phyloP scores from a whole-genome alignment of 2,329 filamentous ascomycete species.

The Purpureocillium takamizusanense region DNA sequence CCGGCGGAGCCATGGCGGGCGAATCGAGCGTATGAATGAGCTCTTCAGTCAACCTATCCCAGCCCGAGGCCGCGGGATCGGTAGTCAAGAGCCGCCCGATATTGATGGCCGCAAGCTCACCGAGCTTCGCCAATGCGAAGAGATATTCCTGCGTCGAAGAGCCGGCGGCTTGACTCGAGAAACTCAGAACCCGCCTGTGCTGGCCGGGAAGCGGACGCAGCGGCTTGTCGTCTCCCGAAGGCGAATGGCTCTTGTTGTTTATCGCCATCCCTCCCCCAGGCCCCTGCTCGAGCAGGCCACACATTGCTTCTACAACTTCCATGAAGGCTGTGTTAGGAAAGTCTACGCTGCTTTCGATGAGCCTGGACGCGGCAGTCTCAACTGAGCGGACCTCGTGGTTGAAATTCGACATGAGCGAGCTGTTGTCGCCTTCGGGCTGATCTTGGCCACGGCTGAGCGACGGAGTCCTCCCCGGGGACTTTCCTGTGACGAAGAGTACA shows the following conservation, averaged over 20 bases:
- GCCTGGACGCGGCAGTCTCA: constrained; percentile 72
- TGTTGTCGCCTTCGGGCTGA: constrained; percentile 40
- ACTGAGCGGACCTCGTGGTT: constrained; percentile 78
- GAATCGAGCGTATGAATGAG: constrained; percentile 43
- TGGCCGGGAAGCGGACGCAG: constrained; percentile 28
- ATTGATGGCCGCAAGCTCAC: constrained; percentile 65
- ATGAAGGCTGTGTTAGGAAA: constrained; percentile 79
- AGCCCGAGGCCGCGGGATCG: constrained; percentile 61
- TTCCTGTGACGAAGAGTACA: constrained; percentile 60
- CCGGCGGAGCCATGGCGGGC: constrained; percentile 35
- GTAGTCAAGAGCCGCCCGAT: constrained; percentile 64
- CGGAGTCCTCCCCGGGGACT: constrained; percentile 41
- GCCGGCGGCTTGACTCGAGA: constrained; percentile 32
- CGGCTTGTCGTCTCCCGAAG: constrained; percentile 13
- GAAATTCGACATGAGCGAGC: constrained; percentile 54
- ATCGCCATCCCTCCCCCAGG: constrained; percentile 12
- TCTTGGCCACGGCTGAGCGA: constrained; percentile 37
- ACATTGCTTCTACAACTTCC: constrained; percentile 67
- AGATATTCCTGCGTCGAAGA: constrained; percentile 53
- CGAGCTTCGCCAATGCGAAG: constrained; percentile 64
- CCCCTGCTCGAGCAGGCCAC: constrained; percentile 52
- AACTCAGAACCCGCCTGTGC: constrained; percentile 37
- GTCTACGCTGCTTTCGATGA: constrained; percentile 87
- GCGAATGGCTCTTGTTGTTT: constrained; percentile 7
- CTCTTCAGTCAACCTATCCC: constrained; percentile 55